Evolutionary conservation across 169 alveolate genomes (phyloP), one percentile per base, ranked within the genome.

Genomic region (Toxoplasma gondii): DNA sequence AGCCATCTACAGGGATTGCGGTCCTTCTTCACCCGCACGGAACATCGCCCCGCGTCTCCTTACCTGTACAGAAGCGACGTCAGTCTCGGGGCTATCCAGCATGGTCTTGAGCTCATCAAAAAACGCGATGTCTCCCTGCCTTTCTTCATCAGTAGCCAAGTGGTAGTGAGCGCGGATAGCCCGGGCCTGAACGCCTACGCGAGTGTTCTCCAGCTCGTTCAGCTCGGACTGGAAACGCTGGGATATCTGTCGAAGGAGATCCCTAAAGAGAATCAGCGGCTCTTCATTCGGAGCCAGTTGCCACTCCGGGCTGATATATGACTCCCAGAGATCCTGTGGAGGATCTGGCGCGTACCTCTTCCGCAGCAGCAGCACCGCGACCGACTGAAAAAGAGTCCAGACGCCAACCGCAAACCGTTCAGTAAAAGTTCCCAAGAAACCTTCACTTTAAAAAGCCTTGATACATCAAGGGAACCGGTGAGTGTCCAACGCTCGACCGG

Each of bases 201-300:
- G 86, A 12, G 86, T 36, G 49, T 78, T 78, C 43, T 78, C 86
- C 44, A 36, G 86, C 49, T 78, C 86, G 86, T 78, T 19, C 45
- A n/a, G n/a, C 12, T 78, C 90, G 36, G 4, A 34, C 64, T 82
- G 12, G 41, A 44, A 38, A 38, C 39, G 84, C 84, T 74, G 45
- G 31, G 44, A 36, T 36, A 74, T 31, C 90, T 41, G 54, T 4
- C 39, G 36, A 19, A 41, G 22, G 27, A 82, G 64, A 22, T 17
- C 31, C 9, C 19, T 82, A 27, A 82, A 82, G 41, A 41, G 90
- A 12, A 24, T 39, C 90, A 82, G 31, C 17, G 53, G 44, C n/a
- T 44, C 64, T 38, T 82, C 90, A 39, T 10, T 0, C 4, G 90
- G 44, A 31, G 27, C 54, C 19, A 82, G n/a, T 24, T 49, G 53